A percentile compares a stretch with the other conserved stretches of the same genome.
Evolutionary conservation across 1,284 basidiomycete genomes (phyloP).

Genomic region (Laetiporus sulphureus): DNA sequence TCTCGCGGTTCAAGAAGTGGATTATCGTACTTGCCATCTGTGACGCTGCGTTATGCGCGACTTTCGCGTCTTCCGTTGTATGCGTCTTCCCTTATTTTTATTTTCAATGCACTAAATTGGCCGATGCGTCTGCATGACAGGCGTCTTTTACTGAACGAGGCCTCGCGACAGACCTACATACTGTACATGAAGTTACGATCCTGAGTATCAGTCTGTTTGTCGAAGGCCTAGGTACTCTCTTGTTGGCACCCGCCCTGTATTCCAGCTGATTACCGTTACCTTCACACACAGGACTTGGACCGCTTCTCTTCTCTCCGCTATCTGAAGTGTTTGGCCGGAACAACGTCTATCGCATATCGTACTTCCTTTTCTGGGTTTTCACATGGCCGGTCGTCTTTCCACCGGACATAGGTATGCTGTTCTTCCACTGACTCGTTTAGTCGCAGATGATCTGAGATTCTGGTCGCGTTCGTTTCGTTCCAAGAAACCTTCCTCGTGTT

Average conservation of each 20-base stretch:
- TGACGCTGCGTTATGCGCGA: conserved; percentile 52
- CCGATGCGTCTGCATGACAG: too few species aligned
- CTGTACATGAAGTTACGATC: conserved; percentile 59
- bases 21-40: conserved; percentile 48
- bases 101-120: conserved; percentile 4
- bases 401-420: conserved; percentile 33
- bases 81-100: conserved; percentile 13
- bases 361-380: conserved; percentile 34
- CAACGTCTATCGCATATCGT: conserved; percentile 33
- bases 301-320: conserved; percentile 44
- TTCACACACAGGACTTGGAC: conserved; percentile 35
- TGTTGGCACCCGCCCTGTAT: too few species aligned
- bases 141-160: conserved; percentile 63
- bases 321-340: conserved; percentile 47
- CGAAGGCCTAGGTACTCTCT: conserved; percentile 38
- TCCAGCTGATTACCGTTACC: too few species aligned
- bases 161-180: conserved; percentile 50
- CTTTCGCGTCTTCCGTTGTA: conserved; percentile 68
- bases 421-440: not conserved
- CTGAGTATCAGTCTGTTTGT: conserved; percentile 71
- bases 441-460: too few species aligned
- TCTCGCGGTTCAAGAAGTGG: conserved; percentile 49
- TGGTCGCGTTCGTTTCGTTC: not conserved
- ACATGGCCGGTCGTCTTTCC: conserved; percentile 51
- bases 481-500: conserved; percentile 57